Evolutionary conservation across 1,284 basidiomycete genomes (phyloP), one percentile per base, ranked within the genome.

Genomic region (Apiotrichum laibachii): DNA sequence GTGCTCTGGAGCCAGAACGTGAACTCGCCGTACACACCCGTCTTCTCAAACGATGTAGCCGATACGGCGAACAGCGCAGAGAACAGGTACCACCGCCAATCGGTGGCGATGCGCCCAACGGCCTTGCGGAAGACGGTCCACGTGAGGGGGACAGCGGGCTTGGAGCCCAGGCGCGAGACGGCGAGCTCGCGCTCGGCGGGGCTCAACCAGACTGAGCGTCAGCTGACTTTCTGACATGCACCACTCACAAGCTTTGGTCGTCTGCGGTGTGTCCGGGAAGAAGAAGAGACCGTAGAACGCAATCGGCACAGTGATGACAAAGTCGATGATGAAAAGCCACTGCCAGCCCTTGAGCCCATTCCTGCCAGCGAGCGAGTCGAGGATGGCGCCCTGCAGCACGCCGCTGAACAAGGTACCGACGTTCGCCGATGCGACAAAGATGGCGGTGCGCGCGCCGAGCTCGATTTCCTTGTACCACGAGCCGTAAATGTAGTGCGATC

Each of bases 401-500:
- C 61, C 61, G 13, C 21, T 21, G 45, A 62, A 62, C 50, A 62
- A 48, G 37, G 53, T 59, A 1, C 61, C 61, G 5, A 53, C 50
- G 44, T 53, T 56, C 2, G 59, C 61, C 40, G 52, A 51, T 16
- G 57, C 56, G 16, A 47, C 49, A 37, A 58, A 62, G 16, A 59
- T 34, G 1, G 47, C 53, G 10, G 60, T 59, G 6, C 59, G 50
- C 33, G 57, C 57, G 19, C 51, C 59, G 37, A 61, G 57, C 55
- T 61, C 59, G 31, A 31, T 31, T 1, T 46, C 45, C 39, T 49
- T 53, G 50, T 57, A 57, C 59, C 59, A 61, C 22, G 49, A 85
- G 55, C 87, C 86, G 34, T 88, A 82, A 53, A 89, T 80, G 70
- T 87, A 88, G 39, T 57, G 56, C 64, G 85, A 84, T n/a, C 87